Evolutionary conservation across 2,329 filamentous ascomycete species (phyloP).

Genomic region (Scleromitrula shiraiana): DNA sequence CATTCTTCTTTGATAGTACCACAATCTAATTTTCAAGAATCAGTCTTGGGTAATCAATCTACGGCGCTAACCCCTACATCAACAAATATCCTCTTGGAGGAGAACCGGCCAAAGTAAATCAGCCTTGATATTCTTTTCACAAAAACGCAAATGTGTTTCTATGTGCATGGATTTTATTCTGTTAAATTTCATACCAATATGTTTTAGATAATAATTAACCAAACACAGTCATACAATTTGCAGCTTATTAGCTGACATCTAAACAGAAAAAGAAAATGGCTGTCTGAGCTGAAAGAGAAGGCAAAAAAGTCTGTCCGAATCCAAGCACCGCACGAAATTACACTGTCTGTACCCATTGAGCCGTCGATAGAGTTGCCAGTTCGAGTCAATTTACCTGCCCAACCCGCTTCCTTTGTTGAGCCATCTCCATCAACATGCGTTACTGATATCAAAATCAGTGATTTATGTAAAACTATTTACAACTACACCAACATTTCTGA

Average conservation of each 20-base stretch:
- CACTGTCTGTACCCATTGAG: neutral
- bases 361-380: neutral
- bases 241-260: neutral
- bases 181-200: too few species aligned
- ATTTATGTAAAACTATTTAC: constrained; percentile 15
- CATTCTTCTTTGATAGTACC: neutral
- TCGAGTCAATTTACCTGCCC: neutral
- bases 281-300: neutral
- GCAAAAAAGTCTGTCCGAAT: constrained; percentile 10
- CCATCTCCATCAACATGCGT: neutral
- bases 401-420: neutral
- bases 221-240: too few species aligned
- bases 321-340: neutral
- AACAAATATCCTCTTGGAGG: neutral
- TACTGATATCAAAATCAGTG: constrained; percentile 12
- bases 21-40: neutral
- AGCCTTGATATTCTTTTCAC: neutral
- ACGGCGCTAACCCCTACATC: neutral
- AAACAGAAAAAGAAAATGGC: constrained; percentile 5
- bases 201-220: too few species aligned
- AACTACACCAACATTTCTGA: neutral
- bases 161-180: neutral
- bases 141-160: neutral
- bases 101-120: neutral
- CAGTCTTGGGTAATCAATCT: neutral